Conservation (phyloP, 1,284 basidiomycete genomes). For the Puccinia novopanici region DNA sequence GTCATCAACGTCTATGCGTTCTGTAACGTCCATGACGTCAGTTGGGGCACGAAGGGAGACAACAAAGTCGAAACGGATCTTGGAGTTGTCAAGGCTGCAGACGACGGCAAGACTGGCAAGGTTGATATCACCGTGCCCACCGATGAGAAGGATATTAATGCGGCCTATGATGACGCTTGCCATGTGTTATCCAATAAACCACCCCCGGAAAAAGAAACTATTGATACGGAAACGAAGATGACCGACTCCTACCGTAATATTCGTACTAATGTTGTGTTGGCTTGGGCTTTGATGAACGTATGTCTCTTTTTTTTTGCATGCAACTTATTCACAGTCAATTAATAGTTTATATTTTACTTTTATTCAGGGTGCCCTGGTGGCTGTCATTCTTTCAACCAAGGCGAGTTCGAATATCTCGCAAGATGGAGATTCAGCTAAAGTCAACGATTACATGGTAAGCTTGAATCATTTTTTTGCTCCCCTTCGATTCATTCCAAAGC, state of each 20-base stretch:
- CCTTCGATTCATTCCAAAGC: conserved; percentile 1
- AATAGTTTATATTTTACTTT: conserved; percentile 52
- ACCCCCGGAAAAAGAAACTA: conserved; percentile 69
- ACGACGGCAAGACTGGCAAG: conserved; percentile 63
- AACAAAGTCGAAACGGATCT: conserved; percentile 81
- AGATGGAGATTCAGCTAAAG: conserved; percentile 59
- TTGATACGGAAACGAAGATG: conserved; percentile 71
- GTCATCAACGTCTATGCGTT: conserved; percentile 81
- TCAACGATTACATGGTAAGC: conserved; percentile 52
- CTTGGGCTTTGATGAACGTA: conserved; percentile 85
- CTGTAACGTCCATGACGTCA: conserved; percentile 68
- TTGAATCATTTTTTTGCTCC: conserved; percentile 48
- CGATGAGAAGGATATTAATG: conserved; percentile 81
- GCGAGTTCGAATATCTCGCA: conserved; percentile 56
- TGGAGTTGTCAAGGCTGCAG: conserved; percentile 69
- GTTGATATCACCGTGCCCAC: conserved; percentile 79
- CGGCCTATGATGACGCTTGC: conserved; percentile 79
- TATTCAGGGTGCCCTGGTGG: conserved; percentile 69
- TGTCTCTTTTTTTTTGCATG: conserved; percentile 60
- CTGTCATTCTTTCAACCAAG: conserved; percentile 67
- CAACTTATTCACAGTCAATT: conserved; percentile 31
- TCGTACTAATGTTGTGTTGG: conserved; percentile 77
- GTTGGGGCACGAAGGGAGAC: conserved; percentile 89
- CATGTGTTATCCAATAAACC: conserved; percentile 72
- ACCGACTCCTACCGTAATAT: conserved; percentile 87